Base-by-base conservation (phyloP, 1,139 yeast genomes). In the Nakaseomyces sp. region DNA sequence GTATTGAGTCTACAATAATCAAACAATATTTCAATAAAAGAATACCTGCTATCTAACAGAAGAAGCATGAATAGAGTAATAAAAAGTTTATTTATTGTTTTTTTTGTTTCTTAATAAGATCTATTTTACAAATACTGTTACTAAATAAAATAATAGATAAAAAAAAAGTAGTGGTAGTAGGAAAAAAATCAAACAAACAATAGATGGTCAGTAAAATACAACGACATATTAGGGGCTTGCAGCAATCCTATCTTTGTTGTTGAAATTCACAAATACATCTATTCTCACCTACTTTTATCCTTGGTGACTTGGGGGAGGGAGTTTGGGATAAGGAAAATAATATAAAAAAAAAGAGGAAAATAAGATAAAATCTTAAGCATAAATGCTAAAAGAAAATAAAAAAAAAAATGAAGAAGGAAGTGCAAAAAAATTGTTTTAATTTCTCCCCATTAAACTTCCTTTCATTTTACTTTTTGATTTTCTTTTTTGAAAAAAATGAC, bases 81-180 rank as follows among this genome's bases (percentile, higher is more conserved):
- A 32, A 19, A 32, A 12, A 18, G 33, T 19, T 26, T 10, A 9
- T 22, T 22, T 22, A 22, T 22, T 22, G 7, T 26, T 16, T 40
- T 28, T 40, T 17, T 18, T 32, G 18, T 31, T 32, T 32, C 29
- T 40, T 40, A 32, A 35, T 32, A 40, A 40, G 36, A 32, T 40
- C 42, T 40, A 40, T 40, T 40, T 40, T 40, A 40, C 42, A 40
- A 40, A 40, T 26, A 35, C 38, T 35, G 42, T 13, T 40, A 40
- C 36, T 32, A 32, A 32, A 33, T 24, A 40, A 40, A 31, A 40
- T 32, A 17, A 28, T 35, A 32, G 37, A 40, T 40, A 40, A 20
- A 35, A 40, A 40, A 35, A 32, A 9, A 8, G 5, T 9, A 7
- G 24, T n/a, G 24, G 24, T 22, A 22, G 24, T 22, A 22, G 6